A percentile compares a stretch with the other conserved stretches of the same genome.
Evolutionary conservation across 257 asterid species (phyloP).

Genomic region (Gentiana straminea): DNA sequence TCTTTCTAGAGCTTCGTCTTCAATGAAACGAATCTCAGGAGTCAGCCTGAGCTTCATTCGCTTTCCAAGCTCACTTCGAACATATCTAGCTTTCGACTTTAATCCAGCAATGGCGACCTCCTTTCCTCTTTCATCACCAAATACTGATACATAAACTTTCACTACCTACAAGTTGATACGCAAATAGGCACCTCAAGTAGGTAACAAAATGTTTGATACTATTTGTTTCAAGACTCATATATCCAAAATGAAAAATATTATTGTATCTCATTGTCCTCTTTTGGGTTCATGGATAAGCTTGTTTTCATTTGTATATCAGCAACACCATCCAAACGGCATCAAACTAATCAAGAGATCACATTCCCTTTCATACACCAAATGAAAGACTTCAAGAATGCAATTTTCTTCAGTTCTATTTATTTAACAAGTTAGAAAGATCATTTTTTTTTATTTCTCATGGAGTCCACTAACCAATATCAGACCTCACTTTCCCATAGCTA

Average conservation of each 20-base stretch:
- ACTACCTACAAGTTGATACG: slow-evolving; percentile 49
- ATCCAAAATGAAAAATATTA: no score
- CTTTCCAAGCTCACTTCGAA: slow-evolving; percentile 77
- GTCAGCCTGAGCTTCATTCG: slow-evolving; percentile 96
- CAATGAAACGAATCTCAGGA: slow-evolving; percentile 89
- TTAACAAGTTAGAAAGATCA: no score
- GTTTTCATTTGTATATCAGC: not conserved
- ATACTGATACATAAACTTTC: slow-evolving; percentile 90
- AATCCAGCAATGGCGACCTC: slow-evolving; percentile 91
- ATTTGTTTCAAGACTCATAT: no score
- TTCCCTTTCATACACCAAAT: no score
- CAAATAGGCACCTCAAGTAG: not conserved
- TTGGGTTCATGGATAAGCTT: not conserved
- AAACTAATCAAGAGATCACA: no score
- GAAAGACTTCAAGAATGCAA: no score
- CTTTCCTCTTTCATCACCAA: slow-evolving; percentile 98
- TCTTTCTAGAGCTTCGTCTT: slow-evolving; percentile 86
- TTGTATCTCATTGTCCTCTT: not conserved
- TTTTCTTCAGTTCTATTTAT: no score
- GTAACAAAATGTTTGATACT: not conserved
- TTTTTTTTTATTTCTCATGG: no score
- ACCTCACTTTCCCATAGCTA: no score
- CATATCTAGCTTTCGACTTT: slow-evolving; percentile 85
- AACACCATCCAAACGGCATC: not conserved
- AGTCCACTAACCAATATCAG: no score